A percentile compares a stretch with the other conserved stretches of the same genome.
Conservation (phyloP, 139 green algal species). For the Closterium sp. region DNA sequence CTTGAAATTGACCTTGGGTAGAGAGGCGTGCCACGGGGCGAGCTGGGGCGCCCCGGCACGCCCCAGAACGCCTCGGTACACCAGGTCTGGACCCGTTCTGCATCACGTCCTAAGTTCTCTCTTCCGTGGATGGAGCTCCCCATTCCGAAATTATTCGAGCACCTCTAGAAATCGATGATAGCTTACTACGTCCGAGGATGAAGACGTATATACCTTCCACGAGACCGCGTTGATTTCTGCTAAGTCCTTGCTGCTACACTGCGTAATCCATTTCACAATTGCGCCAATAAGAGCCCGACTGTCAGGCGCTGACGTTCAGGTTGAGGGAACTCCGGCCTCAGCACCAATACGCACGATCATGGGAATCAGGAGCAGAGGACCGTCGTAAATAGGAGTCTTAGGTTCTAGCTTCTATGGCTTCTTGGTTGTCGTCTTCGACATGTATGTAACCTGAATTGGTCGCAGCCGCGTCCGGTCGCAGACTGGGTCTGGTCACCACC, state of each 20-base stretch:
- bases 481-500: not conserved
- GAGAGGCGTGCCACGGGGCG: too few relatives aligned
- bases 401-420: not conserved
- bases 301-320: not conserved
- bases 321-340: not conserved
- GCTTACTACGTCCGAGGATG: not conserved
- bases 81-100: too few relatives aligned
- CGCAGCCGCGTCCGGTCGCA: not conserved
- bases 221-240: not conserved
- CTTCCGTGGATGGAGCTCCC: too few relatives aligned
- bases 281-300: not conserved
- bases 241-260: too few relatives aligned
- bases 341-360: not conserved
- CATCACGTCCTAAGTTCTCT: too few relatives aligned
- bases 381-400: not conserved
- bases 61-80: too few relatives aligned
- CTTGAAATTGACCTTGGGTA: too few relatives aligned
- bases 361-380: not conserved
- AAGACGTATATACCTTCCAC: not conserved
- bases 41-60: too few relatives aligned
- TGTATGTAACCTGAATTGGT: not conserved
- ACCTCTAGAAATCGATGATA: too few relatives aligned
- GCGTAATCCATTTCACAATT: not conserved
- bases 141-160: too few relatives aligned
- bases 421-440: not conserved